These are phyloP conservation scores for Corymbia maculata DNA, from an alignment of 345 rosid genomes.

Conservation along the genomic window DNA sequence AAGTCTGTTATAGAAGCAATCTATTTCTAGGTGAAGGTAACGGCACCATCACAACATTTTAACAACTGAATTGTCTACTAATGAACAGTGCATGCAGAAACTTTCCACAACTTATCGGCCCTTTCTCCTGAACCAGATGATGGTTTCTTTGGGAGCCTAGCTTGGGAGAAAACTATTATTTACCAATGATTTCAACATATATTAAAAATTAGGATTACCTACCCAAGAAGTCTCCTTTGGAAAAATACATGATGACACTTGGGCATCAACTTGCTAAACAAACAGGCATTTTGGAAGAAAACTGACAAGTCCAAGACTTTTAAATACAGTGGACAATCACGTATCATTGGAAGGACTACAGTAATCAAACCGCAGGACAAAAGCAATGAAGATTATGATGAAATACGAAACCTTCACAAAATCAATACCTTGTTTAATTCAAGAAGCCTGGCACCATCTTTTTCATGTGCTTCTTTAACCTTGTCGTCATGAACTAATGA, in stretches of 20 bases:
- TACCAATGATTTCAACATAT: background rate
- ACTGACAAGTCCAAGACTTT: background rate
- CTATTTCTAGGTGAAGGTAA: background rate
- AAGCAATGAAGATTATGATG: background rate
- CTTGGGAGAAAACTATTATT: background rate
- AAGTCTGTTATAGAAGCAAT: background rate
- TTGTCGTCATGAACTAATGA: slow-evolving; percentile 49
- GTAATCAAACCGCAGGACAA: no score
- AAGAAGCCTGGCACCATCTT: slow-evolving; percentile 81
- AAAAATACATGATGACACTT: background rate
- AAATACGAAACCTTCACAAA: background rate
- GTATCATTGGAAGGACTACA: background rate
- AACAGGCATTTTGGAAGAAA: background rate
- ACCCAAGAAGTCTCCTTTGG: background rate
- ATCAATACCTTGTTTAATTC: slow-evolving; percentile 65
- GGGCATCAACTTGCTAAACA: background rate
- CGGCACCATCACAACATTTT: background rate
- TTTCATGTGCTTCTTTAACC: slow-evolving; percentile 65
- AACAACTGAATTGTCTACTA: background rate
- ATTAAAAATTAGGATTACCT: background rate
- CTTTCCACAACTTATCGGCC: background rate
- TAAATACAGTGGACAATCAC: background rate
- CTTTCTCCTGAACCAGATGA: background rate
- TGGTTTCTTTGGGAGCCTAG: background rate
- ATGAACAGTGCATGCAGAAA: background rate